Evolutionary conservation across 2,329 filamentous ascomycete genomes (phyloP), one percentile per base, ranked within the genome.

Genomic region (Samsoniella hepiali): DNA sequence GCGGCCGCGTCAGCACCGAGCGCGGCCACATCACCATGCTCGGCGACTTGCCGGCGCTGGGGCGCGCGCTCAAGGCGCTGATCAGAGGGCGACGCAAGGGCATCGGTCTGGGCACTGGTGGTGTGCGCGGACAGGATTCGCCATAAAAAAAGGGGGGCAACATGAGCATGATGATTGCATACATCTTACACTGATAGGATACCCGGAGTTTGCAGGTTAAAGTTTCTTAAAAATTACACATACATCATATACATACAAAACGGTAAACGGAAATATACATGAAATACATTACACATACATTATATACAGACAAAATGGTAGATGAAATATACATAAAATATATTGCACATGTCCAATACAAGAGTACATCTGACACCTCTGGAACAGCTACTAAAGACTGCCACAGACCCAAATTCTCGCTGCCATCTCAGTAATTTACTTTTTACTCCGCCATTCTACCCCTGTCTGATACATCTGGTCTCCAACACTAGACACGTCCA

Each of bases 21-120:
- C 82, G 92, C 3, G 93, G 94, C 0, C 94, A 98, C 77, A 89
- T 97, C 42, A 93, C 91, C 1, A 81, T 98, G 71, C 75, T 97
- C 38, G 93, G 93, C 0, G 93, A 97, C 77, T 73, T 97, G 66
- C 87, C 91, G 66, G 91, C 89, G 0, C 88, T 97, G 0, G 93
- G 92, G 0, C 83, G 81, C 69, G 93, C 90, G 66, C 74, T 97
- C 40, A 79, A 81, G 68, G 91, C 90, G 11, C 75, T 97, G 15
- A 71, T 88, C 0, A 81, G 83, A 62, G 93, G 88, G 1, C 81
- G 91, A 61, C 79, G 77, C 65, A 90, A 88, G 73, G 89, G 92
- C 0, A 90, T 96, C 68, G 92, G 55, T 1, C 67, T 88, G 65
- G 85, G 88, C 1, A 29, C 29, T 3, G 51, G 51, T 3, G 51